A percentile compares a stretch with the other conserved stretches of the same genome.
These are phyloP conservation scores for Coniosporium tulheliwenetii DNA, from an alignment of 2,329 filamentous ascomycete genomes.

Conservation along the genomic window DNA sequence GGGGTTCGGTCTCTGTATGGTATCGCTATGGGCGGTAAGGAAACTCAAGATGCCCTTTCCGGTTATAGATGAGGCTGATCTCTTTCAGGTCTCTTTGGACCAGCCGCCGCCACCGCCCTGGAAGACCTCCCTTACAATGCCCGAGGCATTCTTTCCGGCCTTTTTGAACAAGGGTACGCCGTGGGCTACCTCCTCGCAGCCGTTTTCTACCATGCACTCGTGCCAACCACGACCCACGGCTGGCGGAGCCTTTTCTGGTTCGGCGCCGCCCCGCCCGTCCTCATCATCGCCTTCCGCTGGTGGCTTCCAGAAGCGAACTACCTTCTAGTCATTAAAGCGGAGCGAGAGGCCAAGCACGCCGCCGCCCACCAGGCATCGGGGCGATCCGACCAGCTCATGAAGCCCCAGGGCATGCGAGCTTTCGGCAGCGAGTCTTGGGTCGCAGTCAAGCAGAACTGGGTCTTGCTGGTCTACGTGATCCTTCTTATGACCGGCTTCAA, in stretches of 20 bases:
- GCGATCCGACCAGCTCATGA: background rate
- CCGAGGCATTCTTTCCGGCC: constrained; percentile 19
- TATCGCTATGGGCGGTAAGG: constrained; percentile 20
- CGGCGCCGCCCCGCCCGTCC: constrained; percentile 17
- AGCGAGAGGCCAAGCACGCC: constrained; percentile 9
- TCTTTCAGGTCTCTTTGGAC: constrained; percentile 9
- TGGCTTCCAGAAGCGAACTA: constrained; percentile 12
- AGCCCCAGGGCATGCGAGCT: constrained; percentile 3
- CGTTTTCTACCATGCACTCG: constrained; percentile 18
- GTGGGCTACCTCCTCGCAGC: constrained; percentile 19
- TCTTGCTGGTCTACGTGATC: constrained; percentile 20
- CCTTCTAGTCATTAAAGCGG: constrained; percentile 10
- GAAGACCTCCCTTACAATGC: constrained; percentile 23
- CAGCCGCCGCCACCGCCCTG: constrained; percentile 21
- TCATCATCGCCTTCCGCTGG: constrained; percentile 14
- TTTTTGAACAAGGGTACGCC: constrained; percentile 19
- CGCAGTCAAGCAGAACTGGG: constrained; percentile 16
- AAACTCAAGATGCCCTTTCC: constrained; percentile 2
- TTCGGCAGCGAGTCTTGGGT: constrained; percentile 8
- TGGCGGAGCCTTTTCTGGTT: constrained; percentile 23
- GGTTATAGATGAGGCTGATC: constrained; percentile 1
- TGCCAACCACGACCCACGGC: constrained; percentile 16
- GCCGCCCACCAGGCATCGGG: background rate
- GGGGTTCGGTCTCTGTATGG: constrained; percentile 20
- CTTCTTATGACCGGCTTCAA: constrained; percentile 21